Evolutionary conservation across 1,139 yeast species (phyloP), one percentile per base, ranked within the genome.

Genomic region (Pichia sp.): DNA sequence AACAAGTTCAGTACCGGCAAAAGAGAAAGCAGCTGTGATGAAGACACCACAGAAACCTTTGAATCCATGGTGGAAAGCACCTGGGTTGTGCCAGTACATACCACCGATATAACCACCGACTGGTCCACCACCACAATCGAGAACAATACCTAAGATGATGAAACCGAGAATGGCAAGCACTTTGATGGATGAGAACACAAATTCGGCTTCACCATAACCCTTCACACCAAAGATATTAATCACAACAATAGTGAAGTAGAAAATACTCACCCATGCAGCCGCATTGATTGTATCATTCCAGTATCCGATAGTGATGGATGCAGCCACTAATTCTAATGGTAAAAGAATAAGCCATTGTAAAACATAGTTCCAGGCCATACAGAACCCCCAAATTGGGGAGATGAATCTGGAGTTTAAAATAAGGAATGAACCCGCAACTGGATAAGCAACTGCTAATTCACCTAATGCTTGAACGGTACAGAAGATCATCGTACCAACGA

Each of bases 11-110:
- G 84, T 78, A 55, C 91, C 91, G 45, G 89, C 88, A 60, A 85
- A 84, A 12, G 95, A 81, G 65, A 87, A 89, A 3, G 95, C 93
- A 14, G 95, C 91, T 20, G 82, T 77, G 43, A 88, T 86, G 58
- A 89, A 84, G 18, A 84, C 84, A 11, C 84, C 70, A 58, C 87
- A 77, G 24, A 87, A 78, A 50, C 96, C 96, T 63, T 87, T 87
- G 70, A 77, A 85, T 46, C 69, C 77, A 76, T 62, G 69, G 54
- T 67, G 71, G 66, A 72, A 79, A 10, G 86, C 67, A 51, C 87
- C 87, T 0, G 82, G 81, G 41, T 72, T 57, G 54, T 69, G 72
- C 83, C 84, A 81, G 65, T 77, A 72, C 53, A 67, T 71, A 39
- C 75, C 82, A 38, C 85, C 85, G 50, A 80, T 72, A 59, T 67